Evolutionary conservation across 768 basidiomycete genomes (phyloP).

Genomic region (Kwoniella heveanensis): DNA sequence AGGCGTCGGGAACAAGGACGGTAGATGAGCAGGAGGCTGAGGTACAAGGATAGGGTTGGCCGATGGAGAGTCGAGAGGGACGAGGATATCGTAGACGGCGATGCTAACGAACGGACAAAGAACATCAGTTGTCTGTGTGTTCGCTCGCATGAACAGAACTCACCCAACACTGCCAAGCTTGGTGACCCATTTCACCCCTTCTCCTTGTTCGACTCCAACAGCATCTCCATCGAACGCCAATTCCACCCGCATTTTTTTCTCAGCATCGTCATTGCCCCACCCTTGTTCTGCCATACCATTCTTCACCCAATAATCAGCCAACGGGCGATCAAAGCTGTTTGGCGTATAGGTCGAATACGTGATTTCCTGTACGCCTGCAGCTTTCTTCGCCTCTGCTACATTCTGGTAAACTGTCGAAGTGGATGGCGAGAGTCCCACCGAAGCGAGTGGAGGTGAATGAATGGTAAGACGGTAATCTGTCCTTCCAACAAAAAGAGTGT

Average conservation of each 20-base stretch:
- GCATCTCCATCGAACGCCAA: constrained; percentile 51
- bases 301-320: constrained; percentile 72
- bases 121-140: background rate
- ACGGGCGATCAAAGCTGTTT: constrained; percentile 76
- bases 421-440: constrained; percentile 58
- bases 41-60: constrained; percentile 75
- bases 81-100: constrained; percentile 53
- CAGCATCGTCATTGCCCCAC: constrained; percentile 30
- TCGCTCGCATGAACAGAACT: constrained; percentile 55
- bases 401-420: constrained; percentile 21
- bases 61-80: constrained; percentile 56
- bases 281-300: constrained; percentile 59
- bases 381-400: constrained; percentile 10
- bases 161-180: constrained; percentile 66
- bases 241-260: constrained; percentile 49
- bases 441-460: constrained; percentile 62
- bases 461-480: constrained; percentile 89
- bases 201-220: constrained; percentile 49
- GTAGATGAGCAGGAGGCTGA: constrained; percentile 77
- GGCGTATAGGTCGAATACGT: constrained; percentile 91
- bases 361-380: constrained; percentile 65
- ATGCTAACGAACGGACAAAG: constrained; percentile 24
- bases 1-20: constrained; percentile 67
- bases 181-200: constrained; percentile 47
- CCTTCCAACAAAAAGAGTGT: constrained; percentile 63